Conservation (phyloP, 768 basidiomycete species). For the Tulasnella sp. region DNA sequence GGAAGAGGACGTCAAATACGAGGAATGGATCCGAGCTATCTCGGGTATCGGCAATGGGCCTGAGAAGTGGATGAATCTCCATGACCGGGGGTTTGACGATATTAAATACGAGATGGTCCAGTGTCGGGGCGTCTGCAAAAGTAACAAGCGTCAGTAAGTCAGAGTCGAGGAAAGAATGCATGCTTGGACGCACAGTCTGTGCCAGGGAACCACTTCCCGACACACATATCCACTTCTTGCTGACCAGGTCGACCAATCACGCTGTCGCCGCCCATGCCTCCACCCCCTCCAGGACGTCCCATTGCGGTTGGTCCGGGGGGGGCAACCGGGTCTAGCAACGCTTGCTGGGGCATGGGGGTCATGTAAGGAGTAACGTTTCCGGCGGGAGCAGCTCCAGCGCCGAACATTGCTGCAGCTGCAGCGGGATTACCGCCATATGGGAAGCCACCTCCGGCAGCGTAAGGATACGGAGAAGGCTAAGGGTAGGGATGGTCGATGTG, state of each 20-base stretch:
- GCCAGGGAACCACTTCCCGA: conserved; percentile 12
- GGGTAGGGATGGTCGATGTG: too few relatives aligned
- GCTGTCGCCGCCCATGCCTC: neutral
- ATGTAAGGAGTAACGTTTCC: conserved; percentile 4
- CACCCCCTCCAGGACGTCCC: neutral
- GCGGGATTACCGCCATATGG: conserved; percentile 5
- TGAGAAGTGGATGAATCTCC: conserved; percentile 13
- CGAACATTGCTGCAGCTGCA: conserved; percentile 10
- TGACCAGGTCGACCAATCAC: conserved; percentile 9
- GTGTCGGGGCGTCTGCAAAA: conserved; percentile 7
- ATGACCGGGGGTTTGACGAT: conserved; percentile 13
- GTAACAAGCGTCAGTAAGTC: neutral
- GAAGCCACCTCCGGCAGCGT: conserved; percentile 4
- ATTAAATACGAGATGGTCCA: conserved; percentile 11
- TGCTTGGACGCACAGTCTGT: neutral
- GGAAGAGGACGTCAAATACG: conserved; percentile 14
- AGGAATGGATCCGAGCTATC: conserved; percentile 7
- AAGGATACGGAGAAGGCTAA: conserved; percentile 1
- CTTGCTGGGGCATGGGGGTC: conserved; percentile 6
- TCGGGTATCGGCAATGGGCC: conserved; percentile 5
- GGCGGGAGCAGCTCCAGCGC: neutral
- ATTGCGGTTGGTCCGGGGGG: neutral
- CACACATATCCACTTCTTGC: neutral
- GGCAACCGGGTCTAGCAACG: neutral
- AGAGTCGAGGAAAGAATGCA: neutral